Evolutionary conservation across 2,329 filamentous ascomycete species (phyloP).

Genomic region (Ascochyta clinopodiicola): DNA sequence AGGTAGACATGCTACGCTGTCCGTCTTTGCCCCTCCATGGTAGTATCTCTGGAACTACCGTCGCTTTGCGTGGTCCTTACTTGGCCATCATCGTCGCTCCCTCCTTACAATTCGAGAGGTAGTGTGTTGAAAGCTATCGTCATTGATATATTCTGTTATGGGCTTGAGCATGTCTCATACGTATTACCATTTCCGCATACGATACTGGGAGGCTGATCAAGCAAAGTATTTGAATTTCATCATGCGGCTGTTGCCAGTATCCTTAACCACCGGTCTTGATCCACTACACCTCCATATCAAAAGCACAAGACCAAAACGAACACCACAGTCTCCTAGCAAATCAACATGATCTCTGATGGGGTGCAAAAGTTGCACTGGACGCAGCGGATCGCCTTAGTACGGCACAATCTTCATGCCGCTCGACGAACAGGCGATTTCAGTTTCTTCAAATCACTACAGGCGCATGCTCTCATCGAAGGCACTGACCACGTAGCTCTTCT

Average conservation of each 20-base stretch:
- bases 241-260: neutral
- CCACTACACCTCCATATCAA: neutral
- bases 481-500: slow-evolving; percentile 55
- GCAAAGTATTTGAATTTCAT: neutral
- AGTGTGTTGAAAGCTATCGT: neutral
- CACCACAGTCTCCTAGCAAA: neutral
- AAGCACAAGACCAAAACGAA: neutral
- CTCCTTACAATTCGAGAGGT: neutral
- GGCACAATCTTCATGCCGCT: slow-evolving; percentile 54
- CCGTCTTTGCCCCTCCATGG: slow-evolving; percentile 7
- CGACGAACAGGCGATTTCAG: slow-evolving; percentile 54
- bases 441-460: slow-evolving; percentile 57
- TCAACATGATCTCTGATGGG: slow-evolving; percentile 24
- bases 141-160: neutral
- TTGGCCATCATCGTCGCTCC: neutral
- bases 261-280: neutral
- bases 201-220: neutral
- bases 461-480: slow-evolving; percentile 52
- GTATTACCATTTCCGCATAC: neutral
- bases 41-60: neutral
- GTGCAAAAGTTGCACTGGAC: slow-evolving; percentile 53
- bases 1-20: slow-evolving; percentile 5
- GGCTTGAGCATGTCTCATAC: slow-evolving; percentile 3
- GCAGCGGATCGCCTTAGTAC: slow-evolving; percentile 53
- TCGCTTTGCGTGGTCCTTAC: neutral